Conservation (phyloP, 257 asterid genomes). For the Solanum bulbocastanum region DNA sequence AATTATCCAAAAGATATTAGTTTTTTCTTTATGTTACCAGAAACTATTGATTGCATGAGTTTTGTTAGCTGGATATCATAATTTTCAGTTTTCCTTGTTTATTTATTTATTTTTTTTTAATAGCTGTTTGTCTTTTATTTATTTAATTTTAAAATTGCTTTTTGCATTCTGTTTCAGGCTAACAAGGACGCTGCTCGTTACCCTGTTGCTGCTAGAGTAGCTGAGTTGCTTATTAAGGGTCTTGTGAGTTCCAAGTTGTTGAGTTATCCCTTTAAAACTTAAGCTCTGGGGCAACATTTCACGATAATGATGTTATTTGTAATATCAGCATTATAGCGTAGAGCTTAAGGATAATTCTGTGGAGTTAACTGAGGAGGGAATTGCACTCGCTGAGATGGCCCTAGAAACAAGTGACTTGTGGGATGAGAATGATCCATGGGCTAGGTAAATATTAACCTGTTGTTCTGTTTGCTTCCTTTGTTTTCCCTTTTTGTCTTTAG, state of each 20-base stretch:
- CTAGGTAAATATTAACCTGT: constrained; percentile 46
- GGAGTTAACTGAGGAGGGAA: constrained; percentile 95
- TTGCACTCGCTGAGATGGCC: constrained; percentile 84
- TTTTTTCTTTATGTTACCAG: not conserved
- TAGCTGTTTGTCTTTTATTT: not conserved
- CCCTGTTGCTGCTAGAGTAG: constrained; percentile 94
- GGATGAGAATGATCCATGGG: constrained; percentile 99
- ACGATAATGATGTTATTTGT: constrained; percentile 3
- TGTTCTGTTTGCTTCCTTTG: not conserved
- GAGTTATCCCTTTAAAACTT: not conserved
- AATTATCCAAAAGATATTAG: not conserved
- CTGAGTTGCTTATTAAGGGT: constrained; percentile 69
- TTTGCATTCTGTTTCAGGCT: constrained; percentile 37
- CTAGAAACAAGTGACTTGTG: constrained; percentile 87
- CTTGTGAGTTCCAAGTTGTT: constrained; percentile 38
- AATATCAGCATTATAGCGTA: constrained; percentile 70
- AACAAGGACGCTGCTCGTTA: constrained; percentile 80
- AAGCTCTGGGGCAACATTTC: not conserved
- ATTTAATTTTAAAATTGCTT: not conserved
- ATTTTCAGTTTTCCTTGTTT: not conserved
- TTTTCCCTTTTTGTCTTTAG: not conserved
- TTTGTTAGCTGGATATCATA: not conserved
- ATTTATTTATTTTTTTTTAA: not conserved
- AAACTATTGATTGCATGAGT: not conserved
- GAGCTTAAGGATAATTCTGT: constrained; percentile 92